Percentiles rank a stretch among this genome's conserved stretches.
Evolutionary conservation across 2,329 filamentous ascomycete genomes (phyloP).

Genomic region (Didymella segeticola): DNA sequence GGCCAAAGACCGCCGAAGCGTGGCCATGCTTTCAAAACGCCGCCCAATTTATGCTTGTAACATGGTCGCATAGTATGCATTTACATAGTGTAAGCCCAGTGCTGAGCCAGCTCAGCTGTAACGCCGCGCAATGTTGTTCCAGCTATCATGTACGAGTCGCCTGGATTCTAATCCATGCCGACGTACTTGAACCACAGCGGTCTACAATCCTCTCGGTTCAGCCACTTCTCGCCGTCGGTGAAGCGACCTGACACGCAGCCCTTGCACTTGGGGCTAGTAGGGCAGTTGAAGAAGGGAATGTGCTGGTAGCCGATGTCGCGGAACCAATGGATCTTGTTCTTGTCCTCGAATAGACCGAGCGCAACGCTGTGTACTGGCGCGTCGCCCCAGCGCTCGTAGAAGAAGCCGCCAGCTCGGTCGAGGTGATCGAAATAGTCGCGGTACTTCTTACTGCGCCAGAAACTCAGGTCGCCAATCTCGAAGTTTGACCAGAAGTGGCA

Average conservation of each 20-base stretch:
- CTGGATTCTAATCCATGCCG: constrained; percentile 70
- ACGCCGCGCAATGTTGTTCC: neutral
- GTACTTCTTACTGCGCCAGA: constrained; percentile 90
- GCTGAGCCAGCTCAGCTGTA: constrained; percentile 12
- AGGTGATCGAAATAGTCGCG: constrained; percentile 97
- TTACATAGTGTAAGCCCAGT: neutral
- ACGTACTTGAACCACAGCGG: constrained; percentile 98
- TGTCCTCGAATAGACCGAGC: constrained; percentile 88
- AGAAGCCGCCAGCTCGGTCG: constrained; percentile 93
- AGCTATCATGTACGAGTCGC: neutral
- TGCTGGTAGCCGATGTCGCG: constrained; percentile 99
- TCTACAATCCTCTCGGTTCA: constrained; percentile 90
- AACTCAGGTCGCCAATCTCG: constrained; percentile 90
- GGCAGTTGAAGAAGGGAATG: constrained; percentile 98
- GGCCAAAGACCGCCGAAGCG: neutral
- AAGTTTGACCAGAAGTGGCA: constrained; percentile 99
- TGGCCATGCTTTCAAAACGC: neutral
- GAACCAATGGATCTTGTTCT: constrained; percentile 95
- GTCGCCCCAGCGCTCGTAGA: constrained; percentile 98
- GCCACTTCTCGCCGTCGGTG: constrained; percentile 84
- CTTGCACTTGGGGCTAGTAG: constrained; percentile 91
- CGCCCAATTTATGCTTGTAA: neutral
- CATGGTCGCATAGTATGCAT: neutral
- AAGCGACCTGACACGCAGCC: constrained; percentile 87
- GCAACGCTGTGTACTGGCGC: constrained; percentile 96